Evolutionary conservation across 345 rosid genomes (phyloP).

Genomic region (Pistacia vera): DNA sequence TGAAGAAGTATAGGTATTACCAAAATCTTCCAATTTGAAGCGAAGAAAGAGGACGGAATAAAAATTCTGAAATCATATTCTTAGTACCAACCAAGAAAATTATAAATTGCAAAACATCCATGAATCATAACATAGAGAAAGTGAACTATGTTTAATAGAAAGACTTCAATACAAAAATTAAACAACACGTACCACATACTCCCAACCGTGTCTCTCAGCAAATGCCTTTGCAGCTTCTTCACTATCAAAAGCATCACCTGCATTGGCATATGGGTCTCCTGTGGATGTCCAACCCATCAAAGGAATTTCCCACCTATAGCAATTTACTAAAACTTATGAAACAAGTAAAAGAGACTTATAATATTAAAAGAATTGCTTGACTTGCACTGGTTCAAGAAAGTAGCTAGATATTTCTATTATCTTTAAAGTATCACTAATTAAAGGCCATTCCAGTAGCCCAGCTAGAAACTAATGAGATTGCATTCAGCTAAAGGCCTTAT

Average conservation of each 20-base stretch:
- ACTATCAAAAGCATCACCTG: slow-evolving; percentile 90
- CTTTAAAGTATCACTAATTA: neutral
- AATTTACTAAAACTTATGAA: too few species aligned
- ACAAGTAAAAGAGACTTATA: neutral
- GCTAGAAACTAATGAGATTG: neutral
- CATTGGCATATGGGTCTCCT: slow-evolving; percentile 98
- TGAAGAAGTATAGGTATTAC: neutral
- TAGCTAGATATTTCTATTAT: neutral
- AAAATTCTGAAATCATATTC: neutral
- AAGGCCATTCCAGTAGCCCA: neutral
- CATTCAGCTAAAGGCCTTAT: neutral
- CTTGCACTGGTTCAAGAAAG: neutral
- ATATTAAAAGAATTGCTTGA: neutral
- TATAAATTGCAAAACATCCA: neutral
- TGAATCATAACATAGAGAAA: neutral
- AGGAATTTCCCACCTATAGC: slow-evolving; percentile 93
- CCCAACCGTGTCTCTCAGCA: slow-evolving; percentile 94
- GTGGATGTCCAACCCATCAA: slow-evolving; percentile 99
- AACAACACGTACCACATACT: slow-evolving; percentile 57
- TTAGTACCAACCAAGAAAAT: neutral
- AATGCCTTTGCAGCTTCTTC: slow-evolving; percentile 82
- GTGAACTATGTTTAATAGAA: neutral
- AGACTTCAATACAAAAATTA: neutral
- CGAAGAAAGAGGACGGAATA: neutral
- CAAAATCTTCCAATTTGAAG: neutral